These are phyloP conservation scores for Starmerella bombicola DNA, from an alignment of 805 yeast genomes.

Conservation along the genomic window DNA sequence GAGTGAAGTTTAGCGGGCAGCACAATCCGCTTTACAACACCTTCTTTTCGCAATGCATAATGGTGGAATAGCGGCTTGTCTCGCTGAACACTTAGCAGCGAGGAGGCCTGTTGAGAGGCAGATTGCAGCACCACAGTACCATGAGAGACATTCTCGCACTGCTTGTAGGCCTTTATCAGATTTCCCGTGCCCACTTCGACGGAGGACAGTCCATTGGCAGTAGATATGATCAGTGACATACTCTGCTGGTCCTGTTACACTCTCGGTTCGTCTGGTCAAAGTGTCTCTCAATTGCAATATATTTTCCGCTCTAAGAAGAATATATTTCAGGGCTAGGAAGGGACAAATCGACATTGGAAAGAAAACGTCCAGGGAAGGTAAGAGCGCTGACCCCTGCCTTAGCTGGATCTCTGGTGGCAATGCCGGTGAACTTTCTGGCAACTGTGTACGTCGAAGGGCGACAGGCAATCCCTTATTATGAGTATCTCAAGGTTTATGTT, in stretches of 20 bases:
- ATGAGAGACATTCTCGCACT: conserved; percentile 11
- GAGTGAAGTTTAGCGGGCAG: conserved; percentile 67
- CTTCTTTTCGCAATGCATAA: conserved; percentile 48
- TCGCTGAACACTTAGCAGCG: conserved; percentile 45
- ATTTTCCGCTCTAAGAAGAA: no score
- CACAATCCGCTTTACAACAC: conserved; percentile 65
- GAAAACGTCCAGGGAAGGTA: no score
- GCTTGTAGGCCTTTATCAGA: conserved; percentile 17
- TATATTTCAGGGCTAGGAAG: no score
- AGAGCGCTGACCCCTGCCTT: no score
- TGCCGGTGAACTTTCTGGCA: conserved; percentile 82
- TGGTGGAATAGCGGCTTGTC: conserved; percentile 64
- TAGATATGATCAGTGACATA: conserved; percentile 17
- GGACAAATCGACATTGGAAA: no score
- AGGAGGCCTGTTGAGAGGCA: neutral
- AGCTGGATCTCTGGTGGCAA: no score
- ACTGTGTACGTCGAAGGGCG: conserved; percentile 61
- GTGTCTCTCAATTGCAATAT: no score
- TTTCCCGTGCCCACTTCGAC: conserved; percentile 29
- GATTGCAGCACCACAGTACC: conserved; percentile 4
- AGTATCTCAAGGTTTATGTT: conserved; percentile 37
- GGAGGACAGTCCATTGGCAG: conserved; percentile 12
- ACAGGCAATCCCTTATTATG: conserved; percentile 63
- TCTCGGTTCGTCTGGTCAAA: no score
- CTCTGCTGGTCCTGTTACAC: no score